These are phyloP conservation scores for Haplographium delicatum DNA, from an alignment of 495 filamentous ascomycete species.

Conservation along the genomic window DNA sequence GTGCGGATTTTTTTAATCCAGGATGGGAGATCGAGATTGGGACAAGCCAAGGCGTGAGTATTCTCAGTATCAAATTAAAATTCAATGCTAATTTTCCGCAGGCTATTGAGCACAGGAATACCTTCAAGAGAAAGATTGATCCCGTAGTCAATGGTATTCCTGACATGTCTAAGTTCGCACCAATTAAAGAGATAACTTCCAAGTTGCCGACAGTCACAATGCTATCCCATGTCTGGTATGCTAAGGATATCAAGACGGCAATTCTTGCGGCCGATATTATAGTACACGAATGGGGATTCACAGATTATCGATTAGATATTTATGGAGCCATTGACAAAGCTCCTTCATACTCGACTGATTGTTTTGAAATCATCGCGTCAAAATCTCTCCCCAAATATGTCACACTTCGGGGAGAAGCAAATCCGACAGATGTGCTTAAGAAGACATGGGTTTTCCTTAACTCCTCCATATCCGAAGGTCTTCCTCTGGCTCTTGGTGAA, in stretches of 20 bases:
- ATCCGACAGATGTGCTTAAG: slow-evolving; percentile 51
- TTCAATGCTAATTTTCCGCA: too few relatives aligned
- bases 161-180: slow-evolving; percentile 59
- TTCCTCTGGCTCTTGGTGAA: slow-evolving; percentile 61
- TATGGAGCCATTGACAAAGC: slow-evolving; percentile 59
- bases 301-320: slow-evolving; percentile 57
- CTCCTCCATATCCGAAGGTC: slow-evolving; percentile 61
- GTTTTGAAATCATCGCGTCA: slow-evolving; percentile 56
- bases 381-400: slow-evolving; percentile 48
- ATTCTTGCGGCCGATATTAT: slow-evolving; percentile 60
- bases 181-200: slow-evolving; percentile 52
- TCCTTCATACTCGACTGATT: slow-evolving; percentile 55
- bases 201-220: slow-evolving; percentile 57
- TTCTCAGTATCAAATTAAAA: too few relatives aligned
- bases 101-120: slow-evolving; percentile 52
- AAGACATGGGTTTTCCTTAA: slow-evolving; percentile 65
- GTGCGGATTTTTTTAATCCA: slow-evolving; percentile 63
- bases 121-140: slow-evolving; percentile 58
- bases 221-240: slow-evolving; percentile 56
- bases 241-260: slow-evolving; percentile 59
- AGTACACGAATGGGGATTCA: slow-evolving; percentile 61
- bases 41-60: slow-evolving; percentile 52
- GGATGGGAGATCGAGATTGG: slow-evolving; percentile 65
- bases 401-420: slow-evolving; percentile 47
- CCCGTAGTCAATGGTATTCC: slow-evolving; percentile 65